Percentiles rank a stretch among this genome's conserved stretches.
These are phyloP conservation scores for Ogataea methylovora DNA, from an alignment of 805 yeast genomes.

Conservation along the genomic window DNA sequence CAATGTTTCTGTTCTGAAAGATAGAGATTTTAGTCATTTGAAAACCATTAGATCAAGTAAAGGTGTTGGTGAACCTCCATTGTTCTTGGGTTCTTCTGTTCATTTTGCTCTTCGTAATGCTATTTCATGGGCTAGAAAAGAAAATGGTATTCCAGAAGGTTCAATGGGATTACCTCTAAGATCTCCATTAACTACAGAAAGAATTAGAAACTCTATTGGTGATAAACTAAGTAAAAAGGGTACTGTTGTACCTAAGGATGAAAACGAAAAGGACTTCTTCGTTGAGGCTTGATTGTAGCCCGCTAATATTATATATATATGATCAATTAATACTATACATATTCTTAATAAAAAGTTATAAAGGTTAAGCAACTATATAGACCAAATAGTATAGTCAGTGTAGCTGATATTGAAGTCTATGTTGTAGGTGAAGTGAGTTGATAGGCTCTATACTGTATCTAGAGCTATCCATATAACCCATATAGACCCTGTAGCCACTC, in stretches of 20 bases:
- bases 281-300: constrained; percentile 23
- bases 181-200: constrained; percentile 37
- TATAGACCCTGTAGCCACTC: too few relatives aligned
- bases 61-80: constrained; percentile 47
- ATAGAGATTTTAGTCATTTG: constrained; percentile 34
- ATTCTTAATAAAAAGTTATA: too few relatives aligned
- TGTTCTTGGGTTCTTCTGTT: constrained; percentile 34
- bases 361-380: too few relatives aligned
- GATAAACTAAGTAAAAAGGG: constrained; percentile 25
- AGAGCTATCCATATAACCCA: too few relatives aligned
- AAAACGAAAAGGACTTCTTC: constrained; percentile 26
- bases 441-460: too few relatives aligned
- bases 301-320: too few relatives aligned
- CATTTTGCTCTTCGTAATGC: constrained; percentile 40
- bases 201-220: constrained; percentile 32
- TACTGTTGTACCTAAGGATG: constrained; percentile 24
- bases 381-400: too few relatives aligned
- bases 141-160: constrained; percentile 20
- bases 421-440: too few relatives aligned
- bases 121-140: constrained; percentile 25
- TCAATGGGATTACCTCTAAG: constrained; percentile 20
- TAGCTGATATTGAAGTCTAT: too few relatives aligned
- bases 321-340: too few relatives aligned
- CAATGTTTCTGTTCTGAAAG: constrained; percentile 32
- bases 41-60: constrained; percentile 36